A percentile compares a stretch with the other conserved stretches of the same genome.
These are phyloP conservation scores for Monosiga brevicollis DNA, from an alignment of 78 protist species.

Conservation along the genomic window DNA sequence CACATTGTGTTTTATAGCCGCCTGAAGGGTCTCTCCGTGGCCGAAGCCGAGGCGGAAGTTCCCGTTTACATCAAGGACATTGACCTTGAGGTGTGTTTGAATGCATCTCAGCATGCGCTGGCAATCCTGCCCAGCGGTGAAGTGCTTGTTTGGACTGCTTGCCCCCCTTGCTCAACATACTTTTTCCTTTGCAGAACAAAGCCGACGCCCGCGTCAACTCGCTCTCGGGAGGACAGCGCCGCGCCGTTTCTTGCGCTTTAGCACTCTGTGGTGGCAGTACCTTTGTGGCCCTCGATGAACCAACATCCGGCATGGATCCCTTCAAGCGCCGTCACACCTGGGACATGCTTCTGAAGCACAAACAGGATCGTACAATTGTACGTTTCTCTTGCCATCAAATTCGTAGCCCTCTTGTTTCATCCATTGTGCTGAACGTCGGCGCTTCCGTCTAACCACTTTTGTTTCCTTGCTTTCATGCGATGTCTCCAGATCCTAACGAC, in stretches of 20 bases:
- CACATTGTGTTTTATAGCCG: conserved; percentile 40
- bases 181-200: background rate
- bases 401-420: too few species aligned
- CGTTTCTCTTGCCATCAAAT: too few species aligned
- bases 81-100: background rate
- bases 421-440: too few species aligned
- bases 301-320: conserved; percentile 67
- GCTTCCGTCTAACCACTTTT: too few species aligned
- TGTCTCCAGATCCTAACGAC: too few species aligned
- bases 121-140: background rate
- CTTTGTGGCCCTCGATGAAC: background rate
- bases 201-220: conserved; percentile 9
- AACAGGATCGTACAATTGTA: conserved; percentile 41
- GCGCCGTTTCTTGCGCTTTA: background rate
- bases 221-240: background rate
- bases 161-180: background rate
- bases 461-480: too few species aligned
- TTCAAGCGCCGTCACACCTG: conserved; percentile 46
- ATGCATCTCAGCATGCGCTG: too few species aligned
- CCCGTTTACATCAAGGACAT: background rate
- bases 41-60: background rate
- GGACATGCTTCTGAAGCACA: conserved; percentile 46
- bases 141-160: too few species aligned
- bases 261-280: background rate
- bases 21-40: conserved; percentile 21